Evolutionary conservation across 208 protist genomes (phyloP), one percentile per base, ranked within the genome.

Genomic region (Leishmania major): DNA sequence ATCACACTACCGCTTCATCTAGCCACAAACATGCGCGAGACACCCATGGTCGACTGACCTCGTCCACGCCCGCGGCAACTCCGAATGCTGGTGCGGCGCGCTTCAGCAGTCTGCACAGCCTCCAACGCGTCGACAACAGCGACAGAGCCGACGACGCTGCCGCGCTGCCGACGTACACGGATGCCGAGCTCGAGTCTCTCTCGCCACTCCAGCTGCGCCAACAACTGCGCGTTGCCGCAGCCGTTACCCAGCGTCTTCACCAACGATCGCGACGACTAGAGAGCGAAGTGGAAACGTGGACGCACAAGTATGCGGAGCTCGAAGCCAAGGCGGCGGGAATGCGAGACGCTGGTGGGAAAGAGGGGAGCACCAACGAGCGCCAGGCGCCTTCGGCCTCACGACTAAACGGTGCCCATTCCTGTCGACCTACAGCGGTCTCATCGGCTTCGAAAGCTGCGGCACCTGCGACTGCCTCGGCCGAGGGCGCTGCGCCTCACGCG

Each of bases 161-260:
- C 5, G 51, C 4, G 25, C 75, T 47, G 60, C 83, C 47, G 66
- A 25, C 37, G 49, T 82, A 80, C 75, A 82, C 78, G 15, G 83
- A 85, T 25, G 77, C 82, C 4, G 82, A 85, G 53, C 1, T 85
- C 4, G 43, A 74, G 43, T 59, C 69, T 13, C 70, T 85, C 49
- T 79, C 82, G 4, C 69, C 72, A 1, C 71, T 47, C 0, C 82
- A 85, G 77, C 77, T 85, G 71, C 82, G 77, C 3, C 82, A 69
- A 43, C 82, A 85, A 75, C 78, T 86, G 51, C 35, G 60, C n/a
- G 53, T 86, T 2, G 73, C 83, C 0, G 53, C 83, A 2, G 78
- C 78, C 1, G 78, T 79, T 2, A 86, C 78, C 31, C 78, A 86
- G 62, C 83, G 83, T 5, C 73, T 86, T 8, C 78, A 82, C 51